Percentiles rank a stretch among this genome's conserved stretches.
Conservation (phyloP, 768 basidiomycete genomes). For the Clavaria fumosa region DNA sequence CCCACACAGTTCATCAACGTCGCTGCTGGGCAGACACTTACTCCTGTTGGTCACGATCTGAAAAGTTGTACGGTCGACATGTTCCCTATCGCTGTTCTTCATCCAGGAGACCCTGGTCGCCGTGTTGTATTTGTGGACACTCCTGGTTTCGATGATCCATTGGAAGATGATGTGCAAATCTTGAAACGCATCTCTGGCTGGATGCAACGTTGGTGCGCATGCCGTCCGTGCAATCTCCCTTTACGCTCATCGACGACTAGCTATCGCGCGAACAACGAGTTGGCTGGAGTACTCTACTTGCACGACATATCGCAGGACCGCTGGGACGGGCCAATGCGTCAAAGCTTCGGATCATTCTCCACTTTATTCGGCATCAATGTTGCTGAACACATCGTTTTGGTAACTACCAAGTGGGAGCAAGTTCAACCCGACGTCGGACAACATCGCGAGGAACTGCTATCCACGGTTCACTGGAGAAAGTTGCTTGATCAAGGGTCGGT, state of each 20-base stretch:
- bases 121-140: slow-evolving; percentile 8
- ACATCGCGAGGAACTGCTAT: slow-evolving; percentile 7
- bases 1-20: slow-evolving; percentile 6
- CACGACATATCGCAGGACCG: slow-evolving; percentile 13
- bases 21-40: neutral
- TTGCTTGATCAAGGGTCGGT: slow-evolving; percentile 2
- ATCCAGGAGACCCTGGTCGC: neutral
- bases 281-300: slow-evolving; percentile 13
- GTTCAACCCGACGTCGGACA: neutral
- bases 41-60: slow-evolving; percentile 6
- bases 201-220: slow-evolving; percentile 6
- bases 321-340: slow-evolving; percentile 5
- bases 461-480: slow-evolving; percentile 4
- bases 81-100: neutral
- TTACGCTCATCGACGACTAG: neutral
- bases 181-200: slow-evolving; percentile 11
- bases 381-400: slow-evolving; percentile 6
- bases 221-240: neutral
- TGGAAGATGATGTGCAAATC: slow-evolving; percentile 9
- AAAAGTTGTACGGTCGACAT: neutral
- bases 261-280: slow-evolving; percentile 6
- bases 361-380: slow-evolving; percentile 9
- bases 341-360: slow-evolving; percentile 9
- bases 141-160: slow-evolving; percentile 6
- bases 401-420: slow-evolving; percentile 9